Percentiles rank a stretch among this genome's conserved stretches.
Conservation (phyloP, 2,329 filamentous ascomycete species). For the Drechslera avenae region DNA sequence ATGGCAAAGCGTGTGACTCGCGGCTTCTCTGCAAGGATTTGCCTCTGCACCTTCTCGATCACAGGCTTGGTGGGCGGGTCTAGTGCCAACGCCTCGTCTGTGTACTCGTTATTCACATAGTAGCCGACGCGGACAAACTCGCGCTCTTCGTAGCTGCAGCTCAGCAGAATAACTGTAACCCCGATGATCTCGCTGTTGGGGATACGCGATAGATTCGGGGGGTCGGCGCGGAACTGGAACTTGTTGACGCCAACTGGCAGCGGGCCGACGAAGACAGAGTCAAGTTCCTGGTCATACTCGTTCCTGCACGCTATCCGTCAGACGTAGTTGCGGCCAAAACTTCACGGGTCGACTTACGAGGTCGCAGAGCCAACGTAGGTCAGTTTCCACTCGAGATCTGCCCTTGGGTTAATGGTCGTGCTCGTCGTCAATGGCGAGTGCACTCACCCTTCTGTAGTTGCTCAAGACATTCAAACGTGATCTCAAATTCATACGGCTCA, state of each 20-base stretch:
- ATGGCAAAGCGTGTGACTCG: constrained; percentile 97
- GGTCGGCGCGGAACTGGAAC: constrained; percentile 94
- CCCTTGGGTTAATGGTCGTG: constrained; percentile 20
- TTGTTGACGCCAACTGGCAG: constrained; percentile 98
- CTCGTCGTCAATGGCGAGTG: not conserved
- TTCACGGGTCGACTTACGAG: constrained; percentile 66
- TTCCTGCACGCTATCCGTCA: constrained; percentile 61
- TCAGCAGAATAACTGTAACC: constrained; percentile 94
- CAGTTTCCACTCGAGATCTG: constrained; percentile 98
- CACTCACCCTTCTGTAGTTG: constrained; percentile 82
- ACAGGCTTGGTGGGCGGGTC: constrained; percentile 92
- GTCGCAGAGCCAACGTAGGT: constrained; percentile 99
- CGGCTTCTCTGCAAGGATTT: constrained; percentile 95
- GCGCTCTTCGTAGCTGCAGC: constrained; percentile 92
- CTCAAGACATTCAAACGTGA: constrained; percentile 98
- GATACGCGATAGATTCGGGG: constrained; percentile 87
- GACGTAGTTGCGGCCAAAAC: constrained; percentile 4
- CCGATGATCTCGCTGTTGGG: constrained; percentile 94
- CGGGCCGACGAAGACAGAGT: constrained; percentile 94
- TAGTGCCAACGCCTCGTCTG: constrained; percentile 83
- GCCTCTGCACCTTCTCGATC: constrained; percentile 88
- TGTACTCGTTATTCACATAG: constrained; percentile 99
- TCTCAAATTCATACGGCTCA: constrained; percentile 94
- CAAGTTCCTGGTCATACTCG: constrained; percentile 97
- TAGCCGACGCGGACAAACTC: constrained; percentile 98